Evolutionary conservation across 495 filamentous ascomycete genomes (phyloP), one percentile per base, ranked within the genome.

Genomic region (Ramalina peruviana): DNA sequence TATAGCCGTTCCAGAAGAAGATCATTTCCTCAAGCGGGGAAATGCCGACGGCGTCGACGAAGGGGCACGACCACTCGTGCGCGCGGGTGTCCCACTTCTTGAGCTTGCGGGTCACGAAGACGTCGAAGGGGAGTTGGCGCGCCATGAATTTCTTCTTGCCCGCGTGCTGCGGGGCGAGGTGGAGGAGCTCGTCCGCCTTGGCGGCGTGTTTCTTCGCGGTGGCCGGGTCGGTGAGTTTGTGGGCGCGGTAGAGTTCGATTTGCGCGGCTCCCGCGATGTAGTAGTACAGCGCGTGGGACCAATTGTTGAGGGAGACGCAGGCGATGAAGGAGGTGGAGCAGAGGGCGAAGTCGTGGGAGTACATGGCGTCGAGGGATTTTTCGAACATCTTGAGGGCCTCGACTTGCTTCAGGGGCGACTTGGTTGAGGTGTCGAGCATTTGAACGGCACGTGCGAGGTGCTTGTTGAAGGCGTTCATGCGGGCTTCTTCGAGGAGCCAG

Each of bases 121-220:
- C 70, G 64, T 98, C 93, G 50, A 97, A 90, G 1, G 93, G 92
- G 15, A 96, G 69, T 55, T 88, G 84, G 15, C 81, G 77, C 1
- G 86, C 83, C 83, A 97, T 86, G 65, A 97, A 87, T 10, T 76
- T 73, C 65, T 94, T 95, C 66, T 82, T 86, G 38, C 89, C 90
- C 6, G 84, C 83, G 43, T 84, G 71, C 0, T 76, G 72, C 1
- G 86, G 86, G 2, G 85, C 85, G 51, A 78, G 79, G 36, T 74
- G 71, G 51, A 97, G 67, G 50, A 81, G 75, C 47, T 85, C 75
- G 4, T 81, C 75, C 0, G 89, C 85, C 49, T 76, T 69, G 26
- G 72, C 68, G n/a, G 82, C 78, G 43, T 84, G 75, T 23, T 59
- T 49, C 41, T 65, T 55, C 3, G 72, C 78, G 46, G 68, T 55